Percentiles rank a stretch among this genome's conserved stretches.
phyloP scores from a whole-genome alignment of 768 basidiomycete genomes.

The Agrocybe chaxingu region DNA sequence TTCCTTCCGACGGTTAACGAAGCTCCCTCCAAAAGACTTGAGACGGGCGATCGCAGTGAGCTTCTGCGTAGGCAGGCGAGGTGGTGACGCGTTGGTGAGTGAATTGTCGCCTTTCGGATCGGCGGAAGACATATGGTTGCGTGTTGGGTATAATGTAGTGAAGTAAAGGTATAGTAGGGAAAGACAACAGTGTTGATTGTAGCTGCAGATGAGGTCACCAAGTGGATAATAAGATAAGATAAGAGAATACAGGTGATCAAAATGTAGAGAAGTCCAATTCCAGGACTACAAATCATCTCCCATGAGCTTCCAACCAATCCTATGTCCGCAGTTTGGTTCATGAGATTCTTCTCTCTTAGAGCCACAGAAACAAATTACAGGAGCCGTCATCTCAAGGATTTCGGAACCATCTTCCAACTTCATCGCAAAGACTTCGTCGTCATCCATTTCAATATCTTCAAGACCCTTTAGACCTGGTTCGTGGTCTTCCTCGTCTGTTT shows the following conservation, averaged over 20 bases:
- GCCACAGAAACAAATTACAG: constrained; percentile 41
- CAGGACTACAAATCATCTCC: constrained; percentile 21
- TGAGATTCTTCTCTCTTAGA: constrained; percentile 24
- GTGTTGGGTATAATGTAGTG: not conserved
- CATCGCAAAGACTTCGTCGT: constrained; percentile 27
- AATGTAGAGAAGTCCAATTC: not conserved
- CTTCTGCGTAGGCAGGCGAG: constrained; percentile 28
- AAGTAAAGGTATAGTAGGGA: not conserved
- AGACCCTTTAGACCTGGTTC: constrained; percentile 32
- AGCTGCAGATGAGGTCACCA: constrained; percentile 3
- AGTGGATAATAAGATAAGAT: not conserved
- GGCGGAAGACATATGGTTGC: constrained; percentile 6
- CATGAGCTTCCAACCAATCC: constrained; percentile 32
- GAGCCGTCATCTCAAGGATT: constrained; percentile 14
- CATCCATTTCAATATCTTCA: constrained; percentile 28
- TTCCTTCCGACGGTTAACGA: constrained; percentile 14
- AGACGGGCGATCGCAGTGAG: constrained; percentile 32
- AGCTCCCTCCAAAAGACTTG: constrained; percentile 29
- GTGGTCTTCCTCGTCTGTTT: constrained; percentile 19
- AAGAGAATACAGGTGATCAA: constrained; percentile 14
- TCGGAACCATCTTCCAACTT: constrained; percentile 4
- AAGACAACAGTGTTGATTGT: not conserved
- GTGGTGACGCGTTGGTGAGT: constrained; percentile 1
- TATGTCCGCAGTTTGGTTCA: constrained; percentile 38
- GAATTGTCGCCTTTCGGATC: constrained; percentile 4